Conservation (phyloP, 2,329 filamentous ascomycete genomes). For the Whalleya microplaca region DNA sequence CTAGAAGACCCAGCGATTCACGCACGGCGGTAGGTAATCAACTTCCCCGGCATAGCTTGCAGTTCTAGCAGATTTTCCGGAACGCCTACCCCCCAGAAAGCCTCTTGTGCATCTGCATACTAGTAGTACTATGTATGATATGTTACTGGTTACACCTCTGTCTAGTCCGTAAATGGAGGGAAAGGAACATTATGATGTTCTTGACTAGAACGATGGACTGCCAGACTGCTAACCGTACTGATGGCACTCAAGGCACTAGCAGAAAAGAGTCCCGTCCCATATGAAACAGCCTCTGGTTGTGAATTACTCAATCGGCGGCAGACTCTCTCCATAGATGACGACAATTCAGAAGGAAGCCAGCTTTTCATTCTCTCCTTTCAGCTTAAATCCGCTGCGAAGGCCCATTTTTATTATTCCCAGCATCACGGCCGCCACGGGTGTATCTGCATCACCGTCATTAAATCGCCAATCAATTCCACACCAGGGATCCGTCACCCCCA, state of each 20-base stretch:
- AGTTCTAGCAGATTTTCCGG: slow-evolving; percentile 18
- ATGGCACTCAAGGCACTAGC: no score
- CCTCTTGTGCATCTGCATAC: not conserved
- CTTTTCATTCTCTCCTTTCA: not conserved
- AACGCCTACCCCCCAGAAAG: slow-evolving; percentile 1
- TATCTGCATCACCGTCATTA: not conserved
- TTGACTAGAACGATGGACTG: not conserved
- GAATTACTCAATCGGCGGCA: not conserved
- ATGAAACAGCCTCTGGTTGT: no score
- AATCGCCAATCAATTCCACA: not conserved
- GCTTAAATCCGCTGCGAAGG: not conserved
- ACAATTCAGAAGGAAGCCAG: not conserved
- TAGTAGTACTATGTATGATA: no score
- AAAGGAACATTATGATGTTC: not conserved
- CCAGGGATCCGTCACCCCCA: not conserved
- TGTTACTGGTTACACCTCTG: not conserved
- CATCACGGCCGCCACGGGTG: not conserved
- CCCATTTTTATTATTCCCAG: not conserved
- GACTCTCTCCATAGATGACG: not conserved
- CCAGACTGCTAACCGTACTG: no score
- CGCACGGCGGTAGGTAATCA: slow-evolving; percentile 5
- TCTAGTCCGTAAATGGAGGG: not conserved
- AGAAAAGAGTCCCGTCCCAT: no score
- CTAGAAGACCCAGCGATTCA: not conserved
- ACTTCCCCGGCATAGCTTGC: slow-evolving; percentile 16